Evolutionary conservation across 306 rosid genomes (phyloP).

Genomic region (Casuarina glauca): DNA sequence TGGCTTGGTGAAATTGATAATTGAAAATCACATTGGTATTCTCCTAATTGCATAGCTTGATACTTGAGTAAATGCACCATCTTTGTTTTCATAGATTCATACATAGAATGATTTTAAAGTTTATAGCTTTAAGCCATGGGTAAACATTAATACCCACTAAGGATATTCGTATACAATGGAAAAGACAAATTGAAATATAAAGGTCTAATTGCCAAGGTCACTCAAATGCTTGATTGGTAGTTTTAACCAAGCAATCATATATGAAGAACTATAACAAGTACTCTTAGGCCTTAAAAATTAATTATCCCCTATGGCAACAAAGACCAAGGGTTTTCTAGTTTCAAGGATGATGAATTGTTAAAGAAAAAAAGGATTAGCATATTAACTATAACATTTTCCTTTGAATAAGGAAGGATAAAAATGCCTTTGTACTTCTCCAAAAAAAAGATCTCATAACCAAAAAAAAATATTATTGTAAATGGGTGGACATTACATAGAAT

Average conservation of each 20-base stretch:
- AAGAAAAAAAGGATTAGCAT: conserved; percentile 14
- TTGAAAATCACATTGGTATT: too few species aligned
- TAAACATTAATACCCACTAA: too few species aligned
- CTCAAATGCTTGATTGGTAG: background rate
- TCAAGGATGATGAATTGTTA: conserved; percentile 10
- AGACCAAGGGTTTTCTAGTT: conserved; percentile 16
- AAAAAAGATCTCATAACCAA: conserved; percentile 89
- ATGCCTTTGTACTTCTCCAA: conserved; percentile 90
- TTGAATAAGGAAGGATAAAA: conserved; percentile 89
- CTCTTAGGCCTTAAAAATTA: background rate
- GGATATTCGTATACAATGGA: too few species aligned
- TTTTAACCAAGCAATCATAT: background rate
- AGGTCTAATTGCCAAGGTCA: too few species aligned
- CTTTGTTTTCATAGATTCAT: too few species aligned
- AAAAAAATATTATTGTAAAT: conserved; percentile 70
- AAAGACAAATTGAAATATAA: too few species aligned
- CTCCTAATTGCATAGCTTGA: too few species aligned
- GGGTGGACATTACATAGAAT: too few species aligned
- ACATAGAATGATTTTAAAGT: too few species aligned
- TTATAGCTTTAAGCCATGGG: too few species aligned
- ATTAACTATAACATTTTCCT: conserved; percentile 98
- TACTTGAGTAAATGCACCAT: too few species aligned
- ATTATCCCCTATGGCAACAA: background rate
- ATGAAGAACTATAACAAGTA: background rate
- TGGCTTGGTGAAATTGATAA: too few species aligned